Base-by-base conservation (phyloP, 768 basidiomycete species). In the Floccularia luteovirens region DNA sequence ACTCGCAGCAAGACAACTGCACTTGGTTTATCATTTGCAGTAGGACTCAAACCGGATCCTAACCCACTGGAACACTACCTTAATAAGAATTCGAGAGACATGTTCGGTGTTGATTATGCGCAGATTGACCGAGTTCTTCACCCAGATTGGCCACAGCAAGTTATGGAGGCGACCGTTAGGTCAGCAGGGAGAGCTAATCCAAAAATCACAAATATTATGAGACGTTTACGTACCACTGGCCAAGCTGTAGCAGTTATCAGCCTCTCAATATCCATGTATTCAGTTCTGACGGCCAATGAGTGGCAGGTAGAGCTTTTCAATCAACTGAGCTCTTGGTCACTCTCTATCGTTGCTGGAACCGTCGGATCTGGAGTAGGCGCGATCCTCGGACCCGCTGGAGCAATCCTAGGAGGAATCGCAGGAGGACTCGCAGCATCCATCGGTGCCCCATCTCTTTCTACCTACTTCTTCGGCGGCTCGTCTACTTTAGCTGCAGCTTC, bases 101-200 rank as follows among this genome's bases (percentile, higher is more conserved):
- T 8, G 20, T 34, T 34, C 20, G 8, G 16, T 19, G 16, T 17
- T 34, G 7, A 7, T 34, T 34, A 14, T 34, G 32, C 7, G 32
- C n/a, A 7, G 8, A 12, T 34, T 19, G 20, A 34, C n/a, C n/a
- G n/a, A n/a, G 20, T 6, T 17, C 32, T 34, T 19, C n/a, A 34
- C 20, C n/a, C n/a, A 8, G 7, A 7, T 14, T 7, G 20, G 6
- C n/a, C 32, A 17, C n/a, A 12, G 6, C n/a, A 8, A 14, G 20
- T 34, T 34, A 19, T 19, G 7, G 32, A 7, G 16, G 32, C n/a
- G n/a, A 34, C 32, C 32, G 20, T 34, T 19, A 12, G 16, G 8
- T 34, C 32, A 7, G 32, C 32, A 14, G 32, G 32, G 32, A 34
- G 32, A 19, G 32, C 32, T 19, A 17, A 34, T 34, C 32, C 32